These are phyloP conservation scores for Talaromyces liani DNA, from an alignment of 495 filamentous ascomycete genomes.

Conservation along the genomic window DNA sequence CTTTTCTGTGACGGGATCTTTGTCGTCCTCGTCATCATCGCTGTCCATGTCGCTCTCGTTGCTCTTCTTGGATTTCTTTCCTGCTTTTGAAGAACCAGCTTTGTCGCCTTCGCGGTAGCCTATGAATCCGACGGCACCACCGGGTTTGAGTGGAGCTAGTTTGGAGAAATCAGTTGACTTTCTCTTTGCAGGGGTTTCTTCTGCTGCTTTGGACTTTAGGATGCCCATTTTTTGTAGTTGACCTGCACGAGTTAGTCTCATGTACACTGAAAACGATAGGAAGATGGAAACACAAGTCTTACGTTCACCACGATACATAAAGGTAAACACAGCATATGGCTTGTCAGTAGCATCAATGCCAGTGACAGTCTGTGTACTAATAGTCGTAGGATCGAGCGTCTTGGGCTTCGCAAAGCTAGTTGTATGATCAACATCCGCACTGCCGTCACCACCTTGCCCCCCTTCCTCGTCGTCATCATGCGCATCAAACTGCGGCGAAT, in stretches of 20 bases:
- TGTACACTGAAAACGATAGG: too few relatives aligned
- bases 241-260: constrained; percentile 37
- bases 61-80: constrained; percentile 43
- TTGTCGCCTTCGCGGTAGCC: constrained; percentile 69
- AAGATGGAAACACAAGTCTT: constrained; percentile 28
- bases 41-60: constrained; percentile 66
- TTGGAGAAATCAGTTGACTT: constrained; percentile 76
- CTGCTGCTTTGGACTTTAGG: constrained; percentile 50
- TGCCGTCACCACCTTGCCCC: constrained; percentile 34
- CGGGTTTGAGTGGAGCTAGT: constrained; percentile 75
- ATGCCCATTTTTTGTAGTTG: constrained; percentile 96
- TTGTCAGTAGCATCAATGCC: constrained; percentile 95
- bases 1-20: constrained; percentile 47
- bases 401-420: constrained; percentile 99
- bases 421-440: constrained; percentile 83
- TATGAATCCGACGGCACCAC: constrained; percentile 80
- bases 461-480: constrained; percentile 82
- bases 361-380: constrained; percentile 96
- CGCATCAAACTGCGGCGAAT: constrained; percentile 95
- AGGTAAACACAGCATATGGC: constrained; percentile 95
- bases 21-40: constrained; percentile 45
- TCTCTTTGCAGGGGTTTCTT: constrained; percentile 55
- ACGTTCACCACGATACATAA: constrained; percentile 96
- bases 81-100: constrained; percentile 40
- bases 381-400: constrained; percentile 89